Conservation (phyloP, 805 yeast species). For the Monosporozyma servazzii region DNA sequence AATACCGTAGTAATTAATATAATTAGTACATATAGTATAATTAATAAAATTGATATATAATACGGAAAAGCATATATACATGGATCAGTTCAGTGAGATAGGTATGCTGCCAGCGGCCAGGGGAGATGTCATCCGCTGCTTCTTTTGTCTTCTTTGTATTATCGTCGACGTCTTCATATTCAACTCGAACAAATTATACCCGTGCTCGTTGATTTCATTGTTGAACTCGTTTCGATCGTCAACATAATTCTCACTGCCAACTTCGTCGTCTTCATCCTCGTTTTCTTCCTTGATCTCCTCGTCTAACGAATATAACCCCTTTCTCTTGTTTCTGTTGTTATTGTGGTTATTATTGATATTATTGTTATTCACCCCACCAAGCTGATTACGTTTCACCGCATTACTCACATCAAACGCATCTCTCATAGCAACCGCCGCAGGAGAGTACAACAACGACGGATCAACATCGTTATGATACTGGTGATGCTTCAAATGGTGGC, state of each 20-base stretch:
- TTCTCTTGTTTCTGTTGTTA: slow-evolving; percentile 12
- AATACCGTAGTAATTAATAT: no score
- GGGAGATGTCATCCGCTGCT: slow-evolving; percentile 2
- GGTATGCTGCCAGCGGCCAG: not conserved
- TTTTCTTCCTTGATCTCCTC: slow-evolving; percentile 7
- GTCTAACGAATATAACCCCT: slow-evolving; percentile 2
- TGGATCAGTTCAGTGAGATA: not conserved
- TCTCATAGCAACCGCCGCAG: slow-evolving; percentile 71
- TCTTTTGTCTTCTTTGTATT: slow-evolving; percentile 32
- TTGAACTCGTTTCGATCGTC: slow-evolving; percentile 8
- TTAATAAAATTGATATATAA: not conserved
- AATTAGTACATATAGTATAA: no score
- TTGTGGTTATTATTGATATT: slow-evolving; percentile 12
- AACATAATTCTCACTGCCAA: not conserved
- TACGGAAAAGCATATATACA: no score
- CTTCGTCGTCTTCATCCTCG: slow-evolving; percentile 19
- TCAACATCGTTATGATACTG: slow-evolving; percentile 2
- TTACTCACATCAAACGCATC: slow-evolving; percentile 83
- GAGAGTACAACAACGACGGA: slow-evolving; percentile 38
- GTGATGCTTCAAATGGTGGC: not conserved
- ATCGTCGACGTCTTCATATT: slow-evolving; percentile 33
- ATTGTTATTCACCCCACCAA: slow-evolving; percentile 31
- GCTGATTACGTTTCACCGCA: slow-evolving; percentile 71
- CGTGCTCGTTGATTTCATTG: slow-evolving; percentile 7
- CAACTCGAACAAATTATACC: slow-evolving; percentile 29